Evolutionary conservation across 2,329 filamentous ascomycete genomes (phyloP).

Genomic region (Sclerotinia minor): DNA sequence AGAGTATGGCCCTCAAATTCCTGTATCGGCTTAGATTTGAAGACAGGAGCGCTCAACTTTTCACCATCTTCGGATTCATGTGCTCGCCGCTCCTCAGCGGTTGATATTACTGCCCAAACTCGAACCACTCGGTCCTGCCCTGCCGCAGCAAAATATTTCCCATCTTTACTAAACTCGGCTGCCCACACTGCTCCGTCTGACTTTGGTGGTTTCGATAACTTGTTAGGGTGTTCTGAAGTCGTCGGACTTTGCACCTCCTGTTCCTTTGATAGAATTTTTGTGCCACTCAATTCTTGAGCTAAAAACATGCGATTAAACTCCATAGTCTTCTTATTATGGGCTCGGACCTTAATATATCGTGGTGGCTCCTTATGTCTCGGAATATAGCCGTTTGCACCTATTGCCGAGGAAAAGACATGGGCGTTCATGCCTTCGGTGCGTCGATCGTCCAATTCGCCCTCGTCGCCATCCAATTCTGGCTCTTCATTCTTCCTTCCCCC

Average conservation of each 20-base stretch:
- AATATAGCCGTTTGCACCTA: conserved; percentile 70
- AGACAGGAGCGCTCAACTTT: conserved; percentile 85
- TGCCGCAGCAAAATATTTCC: conserved; percentile 85
- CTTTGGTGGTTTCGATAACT: conserved; percentile 35
- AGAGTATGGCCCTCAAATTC: conserved; percentile 83
- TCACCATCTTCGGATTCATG: conserved; percentile 69
- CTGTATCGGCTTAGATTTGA: conserved; percentile 72
- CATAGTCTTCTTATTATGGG: conserved; percentile 75
- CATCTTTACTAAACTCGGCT: conserved; percentile 88
- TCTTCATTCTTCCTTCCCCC: conserved; percentile 70
- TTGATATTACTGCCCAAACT: conserved; percentile 86
- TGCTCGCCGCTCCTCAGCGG: conserved; percentile 71
- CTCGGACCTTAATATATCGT: conserved; percentile 82
- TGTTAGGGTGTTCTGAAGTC: conserved; percentile 32
- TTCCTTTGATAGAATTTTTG: conserved; percentile 44
- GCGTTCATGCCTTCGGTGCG: conserved; percentile 81
- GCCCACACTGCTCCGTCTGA: conserved; percentile 77
- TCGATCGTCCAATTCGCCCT: conserved; percentile 66
- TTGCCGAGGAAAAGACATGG: conserved; percentile 74
- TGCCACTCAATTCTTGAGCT: conserved; percentile 81
- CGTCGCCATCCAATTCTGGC: conserved; percentile 56
- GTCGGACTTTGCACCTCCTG: conserved; percentile 38
- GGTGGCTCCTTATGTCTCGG: conserved; percentile 87
- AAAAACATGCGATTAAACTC: conserved; percentile 89
- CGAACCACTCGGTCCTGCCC: conserved; percentile 84